These are phyloP conservation scores for Trebouxia gelatinosa DNA, from an alignment of 163 green algal genomes.

Conservation along the genomic window DNA sequence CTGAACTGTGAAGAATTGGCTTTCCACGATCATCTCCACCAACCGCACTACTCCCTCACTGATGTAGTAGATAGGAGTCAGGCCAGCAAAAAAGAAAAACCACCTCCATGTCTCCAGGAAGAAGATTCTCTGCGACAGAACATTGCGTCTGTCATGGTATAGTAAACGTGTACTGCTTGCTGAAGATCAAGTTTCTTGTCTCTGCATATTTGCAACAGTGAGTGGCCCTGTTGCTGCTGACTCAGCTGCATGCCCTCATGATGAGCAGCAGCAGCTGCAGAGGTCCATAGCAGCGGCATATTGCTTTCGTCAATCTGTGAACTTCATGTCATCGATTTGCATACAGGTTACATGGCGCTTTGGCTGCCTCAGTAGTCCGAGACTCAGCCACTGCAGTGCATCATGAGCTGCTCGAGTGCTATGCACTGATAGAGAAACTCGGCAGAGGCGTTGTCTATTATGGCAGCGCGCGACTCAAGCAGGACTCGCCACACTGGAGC, in stretches of 20 bases:
- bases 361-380: conserved; percentile 57
- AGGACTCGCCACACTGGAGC: conserved; percentile 46
- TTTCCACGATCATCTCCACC: conserved; percentile 33
- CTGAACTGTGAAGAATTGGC: conserved; percentile 31
- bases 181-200: background rate
- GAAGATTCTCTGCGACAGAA: conserved; percentile 24
- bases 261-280: background rate
- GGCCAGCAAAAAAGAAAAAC: conserved; percentile 39
- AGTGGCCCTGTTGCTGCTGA: background rate
- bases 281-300: background rate
- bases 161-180: background rate
- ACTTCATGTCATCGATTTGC: too few relatives aligned
- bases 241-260: background rate
- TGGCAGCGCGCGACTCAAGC: conserved; percentile 58
- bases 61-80: conserved; percentile 33
- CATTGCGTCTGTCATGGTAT: background rate
- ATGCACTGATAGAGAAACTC: conserved; percentile 65
- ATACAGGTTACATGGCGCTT: conserved; percentile 55
- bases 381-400: conserved; percentile 60
- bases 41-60: conserved; percentile 23
- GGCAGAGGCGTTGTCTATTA: conserved; percentile 74
- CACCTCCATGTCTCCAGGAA: conserved; percentile 40
- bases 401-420: conserved; percentile 70
- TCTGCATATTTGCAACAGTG: background rate
- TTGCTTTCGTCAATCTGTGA: too few relatives aligned